Conservation (phyloP, 371 early-diverging fungal genomes). For the Rhizopus microsporus region DNA sequence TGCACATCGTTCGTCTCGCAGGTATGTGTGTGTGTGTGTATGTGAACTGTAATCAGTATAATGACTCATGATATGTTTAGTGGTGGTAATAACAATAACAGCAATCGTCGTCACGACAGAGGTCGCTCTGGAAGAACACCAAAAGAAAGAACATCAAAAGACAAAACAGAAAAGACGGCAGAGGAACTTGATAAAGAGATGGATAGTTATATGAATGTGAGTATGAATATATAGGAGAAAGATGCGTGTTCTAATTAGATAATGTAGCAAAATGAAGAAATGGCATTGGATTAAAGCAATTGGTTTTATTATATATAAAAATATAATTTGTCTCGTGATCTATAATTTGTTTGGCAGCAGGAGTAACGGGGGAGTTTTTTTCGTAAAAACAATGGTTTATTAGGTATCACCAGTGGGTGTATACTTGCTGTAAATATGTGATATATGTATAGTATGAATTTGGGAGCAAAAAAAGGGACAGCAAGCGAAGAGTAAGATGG, state of each 20-base stretch:
- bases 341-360: too few relatives aligned
- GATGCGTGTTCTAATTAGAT: not conserved
- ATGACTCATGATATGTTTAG: not conserved
- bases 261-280: constrained; percentile 1
- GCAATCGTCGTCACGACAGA: not conserved
- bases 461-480: too few relatives aligned
- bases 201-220: constrained; percentile 42
- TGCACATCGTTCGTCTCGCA: not conserved
- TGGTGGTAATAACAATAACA: too few relatives aligned
- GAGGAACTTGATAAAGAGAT: constrained; percentile 44
- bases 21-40: not conserved
- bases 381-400: too few relatives aligned
- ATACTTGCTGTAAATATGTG: too few relatives aligned
- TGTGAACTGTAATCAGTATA: not conserved
- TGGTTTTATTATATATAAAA: too few relatives aligned
- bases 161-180: constrained; percentile 13
- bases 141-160: not conserved
- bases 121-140: not conserved
- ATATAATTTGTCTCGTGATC: too few relatives aligned
- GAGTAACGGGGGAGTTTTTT: too few relatives aligned
- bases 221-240: constrained; percentile 21
- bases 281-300: not conserved
- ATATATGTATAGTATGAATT: too few relatives aligned
- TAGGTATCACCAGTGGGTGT: too few relatives aligned
- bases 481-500: too few relatives aligned